These are phyloP conservation scores for Rhizopus stolonifer DNA, from an alignment of 371 early-diverging fungal genomes.

Conservation along the genomic window DNA sequence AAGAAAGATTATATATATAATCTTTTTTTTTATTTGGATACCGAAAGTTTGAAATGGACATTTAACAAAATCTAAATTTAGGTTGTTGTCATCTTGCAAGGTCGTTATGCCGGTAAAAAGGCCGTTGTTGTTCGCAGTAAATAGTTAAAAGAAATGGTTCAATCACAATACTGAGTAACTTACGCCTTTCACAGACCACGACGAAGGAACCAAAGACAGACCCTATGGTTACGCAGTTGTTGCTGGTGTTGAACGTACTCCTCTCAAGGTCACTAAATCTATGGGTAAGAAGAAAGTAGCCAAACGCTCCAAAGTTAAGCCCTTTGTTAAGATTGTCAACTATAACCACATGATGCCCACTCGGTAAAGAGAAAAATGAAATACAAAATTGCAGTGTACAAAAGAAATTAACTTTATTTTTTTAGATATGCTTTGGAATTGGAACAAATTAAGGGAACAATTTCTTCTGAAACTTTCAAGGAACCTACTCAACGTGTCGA, in stretches of 20 bases:
- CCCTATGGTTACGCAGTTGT: conserved; percentile 97
- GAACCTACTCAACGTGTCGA: conserved; percentile 90
- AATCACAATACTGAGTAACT: too few relatives aligned
- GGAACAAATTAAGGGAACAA: conserved; percentile 83
- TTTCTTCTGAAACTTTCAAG: conserved; percentile 87
- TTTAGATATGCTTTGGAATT: conserved; percentile 79
- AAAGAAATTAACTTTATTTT: neutral
- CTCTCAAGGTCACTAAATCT: conserved; percentile 91
- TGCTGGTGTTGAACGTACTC: conserved; percentile 95
- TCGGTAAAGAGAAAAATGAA: conserved; percentile 53
- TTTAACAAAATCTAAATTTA: too few relatives aligned
- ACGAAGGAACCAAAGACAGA: conserved; percentile 89
- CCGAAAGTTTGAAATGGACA: too few relatives aligned
- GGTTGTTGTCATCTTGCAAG: conserved; percentile 96
- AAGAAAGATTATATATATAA: too few relatives aligned
- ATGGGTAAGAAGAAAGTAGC: conserved; percentile 95
- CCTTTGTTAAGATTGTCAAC: conserved; percentile 98
- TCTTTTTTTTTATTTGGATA: too few relatives aligned
- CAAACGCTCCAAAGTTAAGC: conserved; percentile 95
- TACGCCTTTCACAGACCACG: conserved; percentile 53
- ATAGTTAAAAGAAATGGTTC: conserved; percentile 13
- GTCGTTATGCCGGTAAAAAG: conserved; percentile 98
- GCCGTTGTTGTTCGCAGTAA: conserved; percentile 97
- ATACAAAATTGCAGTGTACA: too few relatives aligned
- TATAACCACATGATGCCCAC: conserved; percentile 99